A percentile compares a stretch with the other conserved stretches of the same genome.
phyloP scores from a whole-genome alignment of 805 yeast species.

The Cyberlindnera veronae region DNA sequence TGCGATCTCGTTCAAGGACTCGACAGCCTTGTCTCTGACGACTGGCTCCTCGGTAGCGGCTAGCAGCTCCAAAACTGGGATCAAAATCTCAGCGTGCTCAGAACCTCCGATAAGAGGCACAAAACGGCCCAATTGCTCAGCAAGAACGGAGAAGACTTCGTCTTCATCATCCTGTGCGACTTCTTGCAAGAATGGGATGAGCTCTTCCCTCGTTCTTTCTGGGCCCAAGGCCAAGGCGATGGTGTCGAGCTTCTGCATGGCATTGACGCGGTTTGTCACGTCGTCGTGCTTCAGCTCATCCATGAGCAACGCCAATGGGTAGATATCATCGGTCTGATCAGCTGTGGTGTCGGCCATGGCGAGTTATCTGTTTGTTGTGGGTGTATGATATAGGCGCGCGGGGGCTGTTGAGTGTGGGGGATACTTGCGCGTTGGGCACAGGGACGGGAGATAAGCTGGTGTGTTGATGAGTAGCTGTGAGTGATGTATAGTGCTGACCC shows the following conservation, averaged over 20 bases:
- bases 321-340: conserved; percentile 45
- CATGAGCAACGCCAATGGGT: conserved; percentile 93
- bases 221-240: conserved; percentile 94
- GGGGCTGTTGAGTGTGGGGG: not conserved
- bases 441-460: not conserved
- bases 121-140: conserved; percentile 84
- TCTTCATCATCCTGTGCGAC: conserved; percentile 97
- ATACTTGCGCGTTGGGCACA: not conserved
- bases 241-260: conserved; percentile 91
- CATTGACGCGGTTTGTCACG: conserved; percentile 86
- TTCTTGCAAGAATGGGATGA: conserved; percentile 81
- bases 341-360: conserved; percentile 5
- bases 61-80: conserved; percentile 68
- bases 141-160: conserved; percentile 91
- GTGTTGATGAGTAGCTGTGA: no score
- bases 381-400: not conserved
- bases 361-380: not conserved
- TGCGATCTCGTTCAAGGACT: conserved; percentile 71
- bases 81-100: conserved; percentile 52
- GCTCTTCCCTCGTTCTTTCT: conserved; percentile 83
- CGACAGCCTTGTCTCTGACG: conserved; percentile 92
- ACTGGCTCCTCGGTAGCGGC: conserved; percentile 95
- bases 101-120: conserved; percentile 88
- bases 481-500: no score
- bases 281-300: conserved; percentile 98